phyloP scores from a whole-genome alignment of 1,284 basidiomycete species.

The Trichosporon sp. region DNA sequence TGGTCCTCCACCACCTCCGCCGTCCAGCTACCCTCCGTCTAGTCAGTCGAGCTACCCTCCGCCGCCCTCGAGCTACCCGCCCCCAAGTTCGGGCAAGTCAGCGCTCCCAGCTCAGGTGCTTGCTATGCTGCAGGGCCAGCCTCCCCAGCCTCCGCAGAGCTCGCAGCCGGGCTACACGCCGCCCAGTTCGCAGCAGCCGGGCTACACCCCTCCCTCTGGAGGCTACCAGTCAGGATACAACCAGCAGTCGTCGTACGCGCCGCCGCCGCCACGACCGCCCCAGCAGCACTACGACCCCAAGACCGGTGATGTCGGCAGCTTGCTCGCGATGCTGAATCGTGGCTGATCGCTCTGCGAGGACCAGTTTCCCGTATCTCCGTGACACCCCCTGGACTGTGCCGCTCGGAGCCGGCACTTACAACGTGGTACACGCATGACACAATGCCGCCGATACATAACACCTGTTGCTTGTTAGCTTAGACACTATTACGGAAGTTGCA shows the following conservation, averaged over 20 bases:
- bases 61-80: not conserved
- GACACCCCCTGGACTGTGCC: no score
- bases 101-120: conserved; percentile 59
- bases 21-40: conserved; percentile 12
- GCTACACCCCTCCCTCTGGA: not conserved
- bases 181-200: not conserved
- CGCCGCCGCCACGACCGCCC: not conserved
- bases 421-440: no score
- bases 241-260: not conserved
- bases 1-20: conserved; percentile 4
- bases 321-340: conserved; percentile 31
- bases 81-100: conserved; percentile 37
- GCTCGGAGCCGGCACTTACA: no score
- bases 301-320: conserved; percentile 23
- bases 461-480: no score
- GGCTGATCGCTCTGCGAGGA: not conserved
- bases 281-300: conserved; percentile 17
- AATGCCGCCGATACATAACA: no score
- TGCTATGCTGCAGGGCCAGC: conserved; percentile 54
- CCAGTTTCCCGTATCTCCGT: no score
- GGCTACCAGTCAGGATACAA: conserved; percentile 3
- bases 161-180: not conserved
- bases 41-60: conserved; percentile 15
- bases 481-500: no score
- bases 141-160: not conserved